Base-by-base conservation (phyloP, 129 eudicot species). In the Artemisia argyi region DNA sequence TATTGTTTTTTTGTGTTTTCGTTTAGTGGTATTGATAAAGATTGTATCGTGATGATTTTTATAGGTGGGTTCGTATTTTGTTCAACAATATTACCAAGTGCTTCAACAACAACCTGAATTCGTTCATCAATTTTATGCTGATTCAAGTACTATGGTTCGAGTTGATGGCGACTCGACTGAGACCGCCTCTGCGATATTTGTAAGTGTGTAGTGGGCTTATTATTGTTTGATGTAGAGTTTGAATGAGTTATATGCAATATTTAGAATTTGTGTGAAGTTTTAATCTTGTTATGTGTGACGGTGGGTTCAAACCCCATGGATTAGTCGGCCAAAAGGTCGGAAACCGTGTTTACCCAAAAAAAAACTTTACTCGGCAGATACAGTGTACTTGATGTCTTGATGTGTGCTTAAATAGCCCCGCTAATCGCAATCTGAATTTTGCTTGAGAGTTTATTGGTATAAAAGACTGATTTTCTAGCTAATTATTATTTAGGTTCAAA, bases 11-110 rank as follows among this genome's bases (percentile, higher is more conserved):
- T 26, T 28, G 28, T 26, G n/a, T 61, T 24, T 61, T 5, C 7
- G 47, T 14, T 13, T 12, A 5, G 46, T 66, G 11, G 46, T 52
- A 52, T 56, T 16, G 72, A 46, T 54, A 0, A 26, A 22, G 10
- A 66, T 68, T 18, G 4, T 3, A 4, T 13, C 5, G 76, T 35
- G 55, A 61, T 79, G 65, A 50, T 76, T 68, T 59, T 70, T 28
- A 54, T 58, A 94, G 99, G 96, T 95, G 12, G 99, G 97, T 65
- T 88, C 99, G 66, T 90, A 90, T 61, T 90, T 90, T 74, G 96
- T 87, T 14, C 88, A 88, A 65, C 93, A 90, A 62, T 90, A 90
- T 66, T 90, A 90, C 67, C 86, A 84, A 81, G 83, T 81, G 70
- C 84, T 86, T 51, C 90, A 87, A 73, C 83, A 80, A n/a, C 85